Conservation (phyloP, 805 yeast genomes). For the Pichia heedii region DNA sequence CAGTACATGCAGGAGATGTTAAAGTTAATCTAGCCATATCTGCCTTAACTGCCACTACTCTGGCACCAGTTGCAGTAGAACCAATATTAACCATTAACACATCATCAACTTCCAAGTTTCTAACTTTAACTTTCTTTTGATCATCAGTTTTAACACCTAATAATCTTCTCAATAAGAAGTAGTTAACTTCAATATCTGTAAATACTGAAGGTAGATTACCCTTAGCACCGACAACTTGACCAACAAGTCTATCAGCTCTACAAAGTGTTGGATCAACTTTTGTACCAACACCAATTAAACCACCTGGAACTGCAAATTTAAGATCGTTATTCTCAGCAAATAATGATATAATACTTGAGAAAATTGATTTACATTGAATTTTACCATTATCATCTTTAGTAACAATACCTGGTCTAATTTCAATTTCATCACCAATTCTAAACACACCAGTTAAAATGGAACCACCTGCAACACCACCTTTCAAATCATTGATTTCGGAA, state of each 20-base stretch:
- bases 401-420: constrained; percentile 98
- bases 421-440: constrained; percentile 95
- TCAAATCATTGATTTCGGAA: constrained; percentile 89
- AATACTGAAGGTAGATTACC: constrained; percentile 93
- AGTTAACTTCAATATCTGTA: constrained; percentile 95
- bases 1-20: constrained; percentile 98
- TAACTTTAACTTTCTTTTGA: constrained; percentile 92
- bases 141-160: constrained; percentile 98
- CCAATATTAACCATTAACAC: constrained; percentile 99
- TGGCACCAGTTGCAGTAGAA: constrained; percentile 98
- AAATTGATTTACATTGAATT: constrained; percentile 92
- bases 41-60: constrained; percentile 95
- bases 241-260: constrained; percentile 98
- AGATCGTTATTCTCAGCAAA: constrained; percentile 97
- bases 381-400: constrained; percentile 84
- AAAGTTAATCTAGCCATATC: constrained; percentile 98
- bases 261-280: constrained; percentile 97
- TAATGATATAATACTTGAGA: constrained; percentile 85
- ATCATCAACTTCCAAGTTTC: constrained; percentile 89
- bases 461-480: constrained; percentile 99
- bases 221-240: constrained; percentile 97
- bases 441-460: constrained; percentile 95
- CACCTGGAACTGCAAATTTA: constrained; percentile 99
- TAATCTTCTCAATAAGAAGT: constrained; percentile 90
- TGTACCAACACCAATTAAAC: constrained; percentile 98